A percentile compares a stretch with the other conserved stretches of the same genome.
These are phyloP conservation scores for Striga asiatica DNA, from an alignment of 257 asterid genomes.

Conservation along the genomic window DNA sequence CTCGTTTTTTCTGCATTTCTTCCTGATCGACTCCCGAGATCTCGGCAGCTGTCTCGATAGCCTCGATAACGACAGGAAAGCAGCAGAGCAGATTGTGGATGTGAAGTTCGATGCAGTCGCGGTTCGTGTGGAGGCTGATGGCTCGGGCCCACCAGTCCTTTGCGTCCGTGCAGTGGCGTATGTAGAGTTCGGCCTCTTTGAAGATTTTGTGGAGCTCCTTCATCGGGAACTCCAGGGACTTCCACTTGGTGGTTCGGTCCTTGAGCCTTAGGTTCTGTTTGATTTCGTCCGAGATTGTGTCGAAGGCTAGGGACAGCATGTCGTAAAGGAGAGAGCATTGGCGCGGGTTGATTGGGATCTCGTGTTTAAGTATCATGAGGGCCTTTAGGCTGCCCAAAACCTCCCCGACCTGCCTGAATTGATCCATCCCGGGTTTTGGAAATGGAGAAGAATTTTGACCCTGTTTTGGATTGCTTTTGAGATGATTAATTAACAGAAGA, in stretches of 20 bases:
- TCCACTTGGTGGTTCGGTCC: constrained; percentile 66
- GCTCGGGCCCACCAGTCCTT: constrained; percentile 86
- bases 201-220: constrained; percentile 58
- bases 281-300: constrained; percentile 54
- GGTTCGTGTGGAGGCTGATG: constrained; percentile 50
- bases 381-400: constrained; percentile 67
- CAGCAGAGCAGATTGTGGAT: constrained; percentile 63
- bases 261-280: constrained; percentile 46
- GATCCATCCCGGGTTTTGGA: constrained; percentile 42
- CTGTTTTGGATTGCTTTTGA: neutral
- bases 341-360: constrained; percentile 57
- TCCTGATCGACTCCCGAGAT: constrained; percentile 51
- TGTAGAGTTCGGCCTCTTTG: constrained; percentile 58
- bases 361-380: constrained; percentile 70
- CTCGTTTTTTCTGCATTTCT: constrained; percentile 49
- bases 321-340: constrained; percentile 70
- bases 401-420: constrained; percentile 79
- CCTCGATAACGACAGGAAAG: constrained; percentile 77
- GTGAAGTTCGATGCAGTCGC: constrained; percentile 60
- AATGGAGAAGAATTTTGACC: neutral
- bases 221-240: constrained; percentile 67
- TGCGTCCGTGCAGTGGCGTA: constrained; percentile 46
- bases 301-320: constrained; percentile 48
- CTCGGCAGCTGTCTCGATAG: constrained; percentile 79
- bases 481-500: neutral